phyloP scores from a whole-genome alignment of 2,329 filamentous ascomycete genomes.

The Trichoderma hamatum region DNA sequence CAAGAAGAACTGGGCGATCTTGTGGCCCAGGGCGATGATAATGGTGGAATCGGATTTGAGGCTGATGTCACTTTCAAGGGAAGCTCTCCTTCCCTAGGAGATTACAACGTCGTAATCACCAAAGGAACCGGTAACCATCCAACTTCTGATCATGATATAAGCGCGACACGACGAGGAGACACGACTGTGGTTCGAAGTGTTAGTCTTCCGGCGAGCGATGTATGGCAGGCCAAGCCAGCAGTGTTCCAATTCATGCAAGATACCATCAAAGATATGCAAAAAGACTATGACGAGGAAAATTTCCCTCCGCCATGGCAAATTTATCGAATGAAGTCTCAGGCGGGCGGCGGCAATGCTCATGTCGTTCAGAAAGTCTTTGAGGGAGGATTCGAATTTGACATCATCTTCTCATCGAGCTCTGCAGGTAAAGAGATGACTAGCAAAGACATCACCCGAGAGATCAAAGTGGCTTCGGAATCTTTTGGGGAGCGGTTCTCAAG shows the following conservation, averaged over 20 bases:
- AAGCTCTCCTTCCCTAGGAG: conserved; percentile 70
- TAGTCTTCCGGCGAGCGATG: conserved; percentile 64
- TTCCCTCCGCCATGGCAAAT: conserved; percentile 84
- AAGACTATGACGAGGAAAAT: conserved; percentile 58
- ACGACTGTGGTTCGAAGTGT: conserved; percentile 75
- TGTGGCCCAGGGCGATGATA: conserved; percentile 57
- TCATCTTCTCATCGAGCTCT: conserved; percentile 83
- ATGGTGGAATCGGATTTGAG: conserved; percentile 53
- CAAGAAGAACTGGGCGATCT: conserved; percentile 75
- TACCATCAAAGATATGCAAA: conserved; percentile 52
- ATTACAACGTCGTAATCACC: conserved; percentile 79
- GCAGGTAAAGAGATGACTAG: conserved; percentile 57
- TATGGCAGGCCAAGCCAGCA: conserved; percentile 83
- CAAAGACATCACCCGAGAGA: conserved; percentile 69
- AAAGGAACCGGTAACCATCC: conserved; percentile 66
- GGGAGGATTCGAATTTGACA: conserved; percentile 88
- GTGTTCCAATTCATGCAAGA: conserved; percentile 58
- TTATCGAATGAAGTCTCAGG: conserved; percentile 74
- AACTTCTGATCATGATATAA: conserved; percentile 66
- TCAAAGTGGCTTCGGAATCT: conserved; percentile 64
- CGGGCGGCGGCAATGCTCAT: conserved; percentile 77
- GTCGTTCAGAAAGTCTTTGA: conserved; percentile 90
- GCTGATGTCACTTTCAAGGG: conserved; percentile 72
- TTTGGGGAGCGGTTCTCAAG: conserved; percentile 77
- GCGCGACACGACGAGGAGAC: conserved; percentile 70